These are phyloP conservation scores for Fraxinus latifolia DNA, from an alignment of 305 asterid genomes.

Conservation along the genomic window DNA sequence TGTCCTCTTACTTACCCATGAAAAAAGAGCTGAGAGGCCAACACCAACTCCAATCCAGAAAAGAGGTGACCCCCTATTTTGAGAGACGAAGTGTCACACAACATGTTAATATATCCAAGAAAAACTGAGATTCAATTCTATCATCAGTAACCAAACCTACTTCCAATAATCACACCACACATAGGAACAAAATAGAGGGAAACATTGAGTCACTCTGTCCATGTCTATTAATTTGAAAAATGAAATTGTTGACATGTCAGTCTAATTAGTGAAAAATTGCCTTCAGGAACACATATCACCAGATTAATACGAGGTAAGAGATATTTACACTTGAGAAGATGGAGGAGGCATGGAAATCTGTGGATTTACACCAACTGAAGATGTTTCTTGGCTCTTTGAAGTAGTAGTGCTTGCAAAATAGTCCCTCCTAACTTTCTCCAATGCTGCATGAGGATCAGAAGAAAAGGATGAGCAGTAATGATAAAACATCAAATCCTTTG, in stretches of 20 bases:
- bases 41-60: conserved; percentile 98
- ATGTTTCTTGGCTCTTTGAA: conserved; percentile 65
- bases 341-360: conserved; percentile 64
- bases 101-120: conserved; percentile 7
- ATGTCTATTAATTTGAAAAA: not conserved
- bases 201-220: not conserved
- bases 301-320: not conserved
- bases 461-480: conserved; percentile 20
- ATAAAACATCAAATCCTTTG: not conserved
- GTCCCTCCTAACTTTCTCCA: conserved; percentile 39
- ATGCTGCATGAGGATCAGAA: conserved; percentile 33
- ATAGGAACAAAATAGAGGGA: conserved; percentile 9
- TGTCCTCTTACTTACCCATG: conserved; percentile 60
- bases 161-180: conserved; percentile 5
- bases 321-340: conserved; percentile 64
- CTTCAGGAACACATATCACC: not conserved
- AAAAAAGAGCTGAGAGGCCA: conserved; percentile 80
- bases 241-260: not conserved
- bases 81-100: conserved; percentile 18
- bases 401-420: conserved; percentile 60
- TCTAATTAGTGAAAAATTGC: not conserved
- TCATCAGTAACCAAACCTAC: not conserved
- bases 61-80: conserved; percentile 79
- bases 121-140: not conserved
- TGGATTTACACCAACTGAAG: conserved; percentile 76